These are phyloP conservation scores for Prinsepia uniflora DNA, from an alignment of 306 rosid species.

Conservation along the genomic window DNA sequence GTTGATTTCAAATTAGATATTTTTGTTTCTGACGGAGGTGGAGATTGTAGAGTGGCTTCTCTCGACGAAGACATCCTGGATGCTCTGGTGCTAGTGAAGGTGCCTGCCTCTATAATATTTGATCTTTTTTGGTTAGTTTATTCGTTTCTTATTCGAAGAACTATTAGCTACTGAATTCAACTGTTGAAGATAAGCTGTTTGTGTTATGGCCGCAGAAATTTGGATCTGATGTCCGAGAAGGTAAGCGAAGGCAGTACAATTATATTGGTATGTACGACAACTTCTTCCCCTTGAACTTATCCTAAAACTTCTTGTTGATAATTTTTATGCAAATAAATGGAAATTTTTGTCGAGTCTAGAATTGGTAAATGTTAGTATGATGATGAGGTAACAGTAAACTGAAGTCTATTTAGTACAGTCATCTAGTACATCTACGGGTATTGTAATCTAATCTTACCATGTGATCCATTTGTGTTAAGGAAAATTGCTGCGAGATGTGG, in stretches of 20 bases:
- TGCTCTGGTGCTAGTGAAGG: constrained; percentile 75
- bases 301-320: neutral
- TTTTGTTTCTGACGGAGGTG: neutral
- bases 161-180: constrained; percentile 3
- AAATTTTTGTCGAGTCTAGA: too few species aligned
- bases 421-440: neutral
- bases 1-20: neutral
- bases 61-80: constrained; percentile 56
- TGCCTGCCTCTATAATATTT: constrained; percentile 28
- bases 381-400: neutral
- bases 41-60: constrained; percentile 50
- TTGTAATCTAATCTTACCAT: constrained; percentile 1
- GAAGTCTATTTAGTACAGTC: neutral
- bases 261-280: constrained; percentile 57
- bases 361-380: neutral
- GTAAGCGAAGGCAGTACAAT: constrained; percentile 83
- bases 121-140: constrained; percentile 27
- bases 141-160: constrained; percentile 3
- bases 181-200: constrained; percentile 55
- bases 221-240: constrained; percentile 88
- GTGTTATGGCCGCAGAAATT: constrained; percentile 63
- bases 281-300: neutral
- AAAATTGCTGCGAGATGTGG: constrained; percentile 65
- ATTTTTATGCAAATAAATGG: neutral
- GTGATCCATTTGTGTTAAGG: constrained; percentile 39